Evolutionary conservation across 2,329 filamentous ascomycete species (phyloP).

Genomic region (Diplodia mutila): DNA sequence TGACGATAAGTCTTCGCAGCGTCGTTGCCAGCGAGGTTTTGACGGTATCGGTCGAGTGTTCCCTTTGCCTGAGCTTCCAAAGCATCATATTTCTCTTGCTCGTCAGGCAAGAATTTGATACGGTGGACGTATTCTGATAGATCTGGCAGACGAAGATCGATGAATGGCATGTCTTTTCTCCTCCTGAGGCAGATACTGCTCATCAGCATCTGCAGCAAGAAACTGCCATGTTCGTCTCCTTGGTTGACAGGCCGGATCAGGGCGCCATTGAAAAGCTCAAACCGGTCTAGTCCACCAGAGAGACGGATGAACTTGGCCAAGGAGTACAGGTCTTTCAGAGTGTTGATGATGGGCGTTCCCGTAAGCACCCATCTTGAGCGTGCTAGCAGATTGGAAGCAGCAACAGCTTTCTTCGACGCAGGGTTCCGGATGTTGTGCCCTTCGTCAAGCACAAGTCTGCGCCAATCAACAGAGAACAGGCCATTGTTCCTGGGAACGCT

Average conservation of each 20-base stretch:
- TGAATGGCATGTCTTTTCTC: constrained; percentile 75
- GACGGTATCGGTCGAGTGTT: constrained; percentile 79
- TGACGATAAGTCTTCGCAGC: constrained; percentile 77
- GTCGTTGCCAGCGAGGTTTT: constrained; percentile 70
- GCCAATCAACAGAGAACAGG: constrained; percentile 64
- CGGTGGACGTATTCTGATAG: constrained; percentile 66
- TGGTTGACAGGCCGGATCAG: constrained; percentile 48
- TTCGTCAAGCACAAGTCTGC: constrained; percentile 78
- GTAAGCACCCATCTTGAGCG: constrained; percentile 74
- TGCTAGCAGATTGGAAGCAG: constrained; percentile 61
- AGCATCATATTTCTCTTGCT: constrained; percentile 65
- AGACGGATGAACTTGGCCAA: constrained; percentile 78
- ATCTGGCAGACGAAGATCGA: constrained; percentile 75
- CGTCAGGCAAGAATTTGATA: constrained; percentile 68
- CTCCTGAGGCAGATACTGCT: constrained; percentile 82
- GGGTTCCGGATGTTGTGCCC: constrained; percentile 82
- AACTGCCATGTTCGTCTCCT: constrained; percentile 76
- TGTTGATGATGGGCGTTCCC: constrained; percentile 89
- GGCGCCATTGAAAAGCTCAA: constrained; percentile 68
- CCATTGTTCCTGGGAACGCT: constrained; percentile 49
- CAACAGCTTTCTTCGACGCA: constrained; percentile 63
- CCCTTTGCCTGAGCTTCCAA: constrained; percentile 70
- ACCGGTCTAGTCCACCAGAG: constrained; percentile 68
- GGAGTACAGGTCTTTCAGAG: constrained; percentile 75
- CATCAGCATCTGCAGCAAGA: constrained; percentile 71